phyloP scores from a whole-genome alignment of 331 rosid genomes.

The Pyracantha coccinea region DNA sequence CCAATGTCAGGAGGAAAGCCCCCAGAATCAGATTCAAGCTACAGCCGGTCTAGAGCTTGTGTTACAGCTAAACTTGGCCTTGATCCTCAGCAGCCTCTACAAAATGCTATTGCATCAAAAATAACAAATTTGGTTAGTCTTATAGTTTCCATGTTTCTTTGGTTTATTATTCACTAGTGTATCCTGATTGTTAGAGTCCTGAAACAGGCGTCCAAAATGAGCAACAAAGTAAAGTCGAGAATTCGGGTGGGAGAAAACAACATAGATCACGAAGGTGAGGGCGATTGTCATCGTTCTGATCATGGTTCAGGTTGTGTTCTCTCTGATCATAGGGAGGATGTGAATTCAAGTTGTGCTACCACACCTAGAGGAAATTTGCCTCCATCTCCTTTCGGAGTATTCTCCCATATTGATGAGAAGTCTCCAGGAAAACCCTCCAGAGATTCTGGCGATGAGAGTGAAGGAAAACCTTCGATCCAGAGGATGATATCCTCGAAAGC shows the following conservation, averaged over 20 bases:
- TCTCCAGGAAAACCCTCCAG: constrained; percentile 40
- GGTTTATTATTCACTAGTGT: constrained; percentile 25
- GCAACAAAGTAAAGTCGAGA: constrained; percentile 80
- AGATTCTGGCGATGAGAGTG: constrained; percentile 64
- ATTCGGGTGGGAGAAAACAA: constrained; percentile 58
- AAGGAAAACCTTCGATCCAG: constrained; percentile 59
- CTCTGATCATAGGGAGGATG: constrained; percentile 74
- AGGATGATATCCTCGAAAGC: constrained; percentile 60
- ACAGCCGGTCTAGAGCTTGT: constrained; percentile 31
- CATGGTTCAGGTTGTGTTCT: constrained; percentile 41
- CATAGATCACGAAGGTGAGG: constrained; percentile 61
- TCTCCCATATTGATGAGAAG: constrained; percentile 51
- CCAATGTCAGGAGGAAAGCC: constrained; percentile 20
- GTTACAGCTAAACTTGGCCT: constrained; percentile 65
- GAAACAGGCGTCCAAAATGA: constrained; percentile 82
- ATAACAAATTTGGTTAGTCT: constrained; percentile 88
- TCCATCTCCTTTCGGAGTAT: constrained; percentile 48
- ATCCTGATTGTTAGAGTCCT: constrained; percentile 32
- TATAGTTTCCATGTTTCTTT: constrained; percentile 16
- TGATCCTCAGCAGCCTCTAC: constrained; percentile 84
- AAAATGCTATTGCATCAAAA: constrained; percentile 69
- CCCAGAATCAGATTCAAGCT: constrained; percentile 35
- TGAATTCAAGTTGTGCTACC: constrained; percentile 90
- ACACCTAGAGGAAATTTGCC: constrained; percentile 76
- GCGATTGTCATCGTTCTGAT: constrained; percentile 61